These are phyloP conservation scores for Pseudogymnoascus sp. DNA, from an alignment of 2,329 filamentous ascomycete species.

Conservation along the genomic window DNA sequence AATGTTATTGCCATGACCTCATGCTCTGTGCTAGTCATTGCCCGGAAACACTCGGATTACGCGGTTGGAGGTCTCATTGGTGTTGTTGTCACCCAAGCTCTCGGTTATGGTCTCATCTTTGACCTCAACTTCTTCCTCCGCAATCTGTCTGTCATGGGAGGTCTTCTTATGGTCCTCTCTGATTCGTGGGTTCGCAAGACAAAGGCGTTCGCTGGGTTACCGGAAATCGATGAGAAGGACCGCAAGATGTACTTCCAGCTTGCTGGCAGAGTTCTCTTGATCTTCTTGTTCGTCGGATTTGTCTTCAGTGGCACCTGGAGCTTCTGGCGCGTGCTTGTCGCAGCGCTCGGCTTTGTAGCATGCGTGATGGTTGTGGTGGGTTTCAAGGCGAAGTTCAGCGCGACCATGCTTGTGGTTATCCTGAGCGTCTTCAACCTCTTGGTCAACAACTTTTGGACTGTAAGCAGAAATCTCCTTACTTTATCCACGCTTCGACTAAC, in stretches of 20 bases:
- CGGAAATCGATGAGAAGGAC: constrained; percentile 95
- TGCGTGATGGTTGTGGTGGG: constrained; percentile 98
- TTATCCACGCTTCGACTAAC: constrained; percentile 16
- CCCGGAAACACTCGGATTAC: constrained; percentile 86
- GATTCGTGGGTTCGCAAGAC: constrained; percentile 98
- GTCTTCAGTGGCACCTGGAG: constrained; percentile 93
- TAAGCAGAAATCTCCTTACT: constrained; percentile 41
- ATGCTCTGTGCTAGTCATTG: constrained; percentile 81
- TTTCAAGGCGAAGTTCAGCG: constrained; percentile 99
- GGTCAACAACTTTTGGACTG: constrained; percentile 99
- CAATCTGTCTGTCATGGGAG: constrained; percentile 95
- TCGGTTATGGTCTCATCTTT: constrained; percentile 96
- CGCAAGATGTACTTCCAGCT: constrained; percentile 99
- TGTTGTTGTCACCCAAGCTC: constrained; percentile 86
- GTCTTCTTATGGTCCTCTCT: constrained; percentile 93
- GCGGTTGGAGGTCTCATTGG: constrained; percentile 83
- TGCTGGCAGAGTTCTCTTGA: constrained; percentile 86
- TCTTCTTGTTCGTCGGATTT: constrained; percentile 96
- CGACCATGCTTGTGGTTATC: constrained; percentile 88
- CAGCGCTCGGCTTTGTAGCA: constrained; percentile 75
- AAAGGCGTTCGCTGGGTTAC: constrained; percentile 90
- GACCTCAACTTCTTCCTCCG: constrained; percentile 99
- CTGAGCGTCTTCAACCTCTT: constrained; percentile 93
- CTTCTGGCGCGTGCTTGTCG: constrained; percentile 78
- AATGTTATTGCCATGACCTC: constrained; percentile 84